Evolutionary conservation across 371 early-diverging fungal genomes (phyloP).

Genomic region (Blastocladiella emersonii): DNA sequence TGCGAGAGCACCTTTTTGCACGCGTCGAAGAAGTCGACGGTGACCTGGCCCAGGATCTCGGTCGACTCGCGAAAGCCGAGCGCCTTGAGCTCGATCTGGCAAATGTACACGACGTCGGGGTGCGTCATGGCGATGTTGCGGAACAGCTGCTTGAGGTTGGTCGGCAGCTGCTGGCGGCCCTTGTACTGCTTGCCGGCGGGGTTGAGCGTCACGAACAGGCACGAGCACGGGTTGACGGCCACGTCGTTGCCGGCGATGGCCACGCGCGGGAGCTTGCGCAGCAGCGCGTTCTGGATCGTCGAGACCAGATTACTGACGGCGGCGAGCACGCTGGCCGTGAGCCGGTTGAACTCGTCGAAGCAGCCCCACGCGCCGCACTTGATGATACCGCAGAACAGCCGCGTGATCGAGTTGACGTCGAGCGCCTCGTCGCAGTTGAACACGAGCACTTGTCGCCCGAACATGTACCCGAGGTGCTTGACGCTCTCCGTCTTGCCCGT

Average conservation of each 20-base stretch:
- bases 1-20: slow-evolving; percentile 30
- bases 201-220: slow-evolving; percentile 51
- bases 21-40: slow-evolving; percentile 8
- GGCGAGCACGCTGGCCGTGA: slow-evolving; percentile 34
- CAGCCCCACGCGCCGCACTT: slow-evolving; percentile 48
- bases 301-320: slow-evolving; percentile 39
- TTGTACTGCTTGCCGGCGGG: slow-evolving; percentile 43
- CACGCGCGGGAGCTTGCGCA: slow-evolving; percentile 15
- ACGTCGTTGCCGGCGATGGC: slow-evolving; percentile 21
- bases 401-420: slow-evolving; percentile 37
- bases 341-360: slow-evolving; percentile 54
- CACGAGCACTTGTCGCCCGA: slow-evolving; percentile 40
- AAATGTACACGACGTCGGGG: slow-evolving; percentile 34
- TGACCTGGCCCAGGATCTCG: slow-evolving; percentile 29
- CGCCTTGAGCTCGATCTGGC: slow-evolving; percentile 31
- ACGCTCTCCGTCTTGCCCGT: slow-evolving; percentile 46
- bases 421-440: slow-evolving; percentile 48
- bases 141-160: slow-evolving; percentile 42
- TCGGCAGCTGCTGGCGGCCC: slow-evolving; percentile 46
- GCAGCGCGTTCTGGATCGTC: slow-evolving; percentile 31
- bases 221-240: slow-evolving; percentile 27
- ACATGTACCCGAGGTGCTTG: slow-evolving; percentile 31
- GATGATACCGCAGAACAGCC: slow-evolving; percentile 36
- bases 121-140: slow-evolving; percentile 42
- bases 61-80: slow-evolving; percentile 30